Evolutionary conservation across 2,329 filamentous ascomycete genomes (phyloP).

Genomic region (Hymenoscyphus scutula): DNA sequence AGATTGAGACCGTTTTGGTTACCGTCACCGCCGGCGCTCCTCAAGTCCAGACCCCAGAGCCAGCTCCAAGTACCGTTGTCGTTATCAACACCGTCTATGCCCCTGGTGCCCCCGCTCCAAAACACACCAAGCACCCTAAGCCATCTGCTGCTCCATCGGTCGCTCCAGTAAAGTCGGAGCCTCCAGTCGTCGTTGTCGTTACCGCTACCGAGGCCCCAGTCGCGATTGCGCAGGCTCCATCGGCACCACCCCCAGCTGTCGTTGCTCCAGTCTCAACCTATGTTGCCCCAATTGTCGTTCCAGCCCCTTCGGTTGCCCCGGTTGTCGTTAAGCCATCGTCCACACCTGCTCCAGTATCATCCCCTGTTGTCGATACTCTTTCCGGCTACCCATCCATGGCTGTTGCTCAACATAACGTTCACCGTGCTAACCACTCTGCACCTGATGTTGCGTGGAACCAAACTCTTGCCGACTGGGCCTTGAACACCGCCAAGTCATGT

Average conservation of each 20-base stretch:
- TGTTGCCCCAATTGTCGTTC: constrained; percentile 2
- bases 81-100: constrained; percentile 24
- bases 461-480: constrained; percentile 62
- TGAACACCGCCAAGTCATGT: constrained; percentile 63
- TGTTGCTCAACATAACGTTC: constrained; percentile 69
- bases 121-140: neutral
- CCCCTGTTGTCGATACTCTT: constrained; percentile 22
- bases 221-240: neutral
- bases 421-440: constrained; percentile 79
- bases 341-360: constrained; percentile 16
- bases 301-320: constrained; percentile 13
- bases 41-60: neutral
- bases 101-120: constrained; percentile 8
- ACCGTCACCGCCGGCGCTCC: constrained; percentile 38
- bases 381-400: constrained; percentile 8
- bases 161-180: constrained; percentile 13
- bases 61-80: constrained; percentile 10
- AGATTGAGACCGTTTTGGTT: constrained; percentile 38
- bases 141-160: neutral
- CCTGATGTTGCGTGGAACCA: constrained; percentile 63
- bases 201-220: constrained; percentile 1
- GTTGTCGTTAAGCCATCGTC: constrained; percentile 12
- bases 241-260: neutral
- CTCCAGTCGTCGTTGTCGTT: constrained; percentile 7
- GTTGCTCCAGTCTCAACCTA: constrained; percentile 1